These are phyloP conservation scores for Paxillus involutus DNA, from an alignment of 768 basidiomycete species.

Conservation along the genomic window DNA sequence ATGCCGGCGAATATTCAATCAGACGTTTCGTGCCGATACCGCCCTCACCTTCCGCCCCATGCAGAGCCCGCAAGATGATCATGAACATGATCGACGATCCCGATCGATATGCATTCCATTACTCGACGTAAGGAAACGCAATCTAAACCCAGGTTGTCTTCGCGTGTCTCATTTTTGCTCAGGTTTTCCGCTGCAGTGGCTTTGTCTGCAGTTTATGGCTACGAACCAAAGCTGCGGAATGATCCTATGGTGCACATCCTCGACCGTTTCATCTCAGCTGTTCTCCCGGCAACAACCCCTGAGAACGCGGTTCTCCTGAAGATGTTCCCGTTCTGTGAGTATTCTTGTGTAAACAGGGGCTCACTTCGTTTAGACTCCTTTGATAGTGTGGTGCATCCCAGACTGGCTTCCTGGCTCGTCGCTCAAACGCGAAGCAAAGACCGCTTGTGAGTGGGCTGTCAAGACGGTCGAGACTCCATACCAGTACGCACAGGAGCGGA, in stretches of 20 bases:
- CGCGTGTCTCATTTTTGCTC: neutral
- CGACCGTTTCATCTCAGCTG: neutral
- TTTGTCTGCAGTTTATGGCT: slow-evolving; percentile 4
- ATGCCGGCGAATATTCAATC: slow-evolving; percentile 3
- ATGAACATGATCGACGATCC: neutral
- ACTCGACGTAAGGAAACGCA: neutral
- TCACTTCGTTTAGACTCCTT: neutral
- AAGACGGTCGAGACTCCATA: slow-evolving; percentile 4
- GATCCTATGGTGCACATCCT: slow-evolving; percentile 4
- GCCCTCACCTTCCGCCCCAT: neutral
- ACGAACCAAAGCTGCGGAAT: neutral
- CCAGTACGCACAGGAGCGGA: slow-evolving; percentile 23
- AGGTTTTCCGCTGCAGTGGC: slow-evolving; percentile 1
- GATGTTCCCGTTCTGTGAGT: slow-evolving; percentile 8
- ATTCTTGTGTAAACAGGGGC: neutral
- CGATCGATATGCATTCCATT: neutral
- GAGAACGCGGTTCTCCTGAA: slow-evolving; percentile 4
- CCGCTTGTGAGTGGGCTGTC: neutral
- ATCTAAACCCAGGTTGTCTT: too few species aligned
- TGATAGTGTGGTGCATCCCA: slow-evolving; percentile 19
- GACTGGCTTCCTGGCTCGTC: slow-evolving; percentile 14
- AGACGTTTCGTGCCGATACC: neutral
- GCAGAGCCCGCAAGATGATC: neutral
- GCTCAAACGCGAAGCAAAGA: slow-evolving; percentile 1
- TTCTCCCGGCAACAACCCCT: neutral